These are phyloP conservation scores for Talaromyces sp. DNA, from an alignment of 2,329 filamentous ascomycete genomes.

Conservation along the genomic window DNA sequence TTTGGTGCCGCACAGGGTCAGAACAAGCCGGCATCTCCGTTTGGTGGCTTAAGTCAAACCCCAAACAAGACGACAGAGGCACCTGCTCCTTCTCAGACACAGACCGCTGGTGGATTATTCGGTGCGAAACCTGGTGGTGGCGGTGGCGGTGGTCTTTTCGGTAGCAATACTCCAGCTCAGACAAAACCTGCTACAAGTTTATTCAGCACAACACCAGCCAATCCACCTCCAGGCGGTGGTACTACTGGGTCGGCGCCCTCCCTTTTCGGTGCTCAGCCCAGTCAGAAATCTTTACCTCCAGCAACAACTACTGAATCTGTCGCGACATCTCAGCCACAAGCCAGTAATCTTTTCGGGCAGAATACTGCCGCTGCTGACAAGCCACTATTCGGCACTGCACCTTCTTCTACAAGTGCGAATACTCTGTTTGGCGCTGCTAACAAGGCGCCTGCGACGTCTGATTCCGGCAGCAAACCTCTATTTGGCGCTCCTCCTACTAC, in stretches of 20 bases:
- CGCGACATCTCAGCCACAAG: slow-evolving; percentile 26
- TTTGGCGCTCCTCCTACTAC: slow-evolving; percentile 23
- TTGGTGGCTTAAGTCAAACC: slow-evolving; percentile 28
- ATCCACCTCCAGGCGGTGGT: slow-evolving; percentile 39
- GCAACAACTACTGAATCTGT: slow-evolving; percentile 16
- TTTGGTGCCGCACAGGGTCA: slow-evolving; percentile 25
- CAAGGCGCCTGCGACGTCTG: slow-evolving; percentile 21
- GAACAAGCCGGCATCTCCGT: slow-evolving; percentile 23
- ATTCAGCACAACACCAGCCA: slow-evolving; percentile 43
- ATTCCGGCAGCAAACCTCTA: slow-evolving; percentile 24
- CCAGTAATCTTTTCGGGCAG: slow-evolving; percentile 26
- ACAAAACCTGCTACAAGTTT: slow-evolving; percentile 25
- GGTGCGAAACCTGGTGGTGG: slow-evolving; percentile 23
- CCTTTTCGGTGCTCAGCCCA: slow-evolving; percentile 23
- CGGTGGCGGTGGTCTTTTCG: slow-evolving; percentile 25
- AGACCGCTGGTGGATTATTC: slow-evolving; percentile 29
- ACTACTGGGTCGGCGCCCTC: slow-evolving; percentile 27
- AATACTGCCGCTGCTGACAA: slow-evolving; percentile 20
- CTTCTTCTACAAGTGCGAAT: slow-evolving; percentile 14
- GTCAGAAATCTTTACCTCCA: slow-evolving; percentile 26
- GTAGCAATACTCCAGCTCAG: slow-evolving; percentile 38
- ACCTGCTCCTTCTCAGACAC: slow-evolving; percentile 27
- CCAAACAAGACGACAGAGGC: slow-evolving; percentile 35
- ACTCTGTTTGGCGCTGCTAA: slow-evolving; percentile 3
- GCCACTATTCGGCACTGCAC: slow-evolving; percentile 28